Evolutionary conservation across 176 grass and related monocot species (phyloP).

Genomic region (Zea luxurians): DNA sequence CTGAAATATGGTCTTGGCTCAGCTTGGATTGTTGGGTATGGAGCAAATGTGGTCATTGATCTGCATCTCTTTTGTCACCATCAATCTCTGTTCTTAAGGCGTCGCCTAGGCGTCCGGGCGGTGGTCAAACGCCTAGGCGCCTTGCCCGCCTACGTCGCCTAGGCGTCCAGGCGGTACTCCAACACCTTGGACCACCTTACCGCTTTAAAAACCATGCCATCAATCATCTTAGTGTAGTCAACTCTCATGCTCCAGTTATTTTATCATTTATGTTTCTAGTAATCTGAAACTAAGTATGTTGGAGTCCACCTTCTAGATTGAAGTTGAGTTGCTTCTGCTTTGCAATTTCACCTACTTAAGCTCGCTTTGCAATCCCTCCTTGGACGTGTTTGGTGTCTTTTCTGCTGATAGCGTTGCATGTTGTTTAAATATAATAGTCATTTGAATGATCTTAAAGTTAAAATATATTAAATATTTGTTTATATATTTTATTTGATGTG

Average conservation of each 20-base stretch:
- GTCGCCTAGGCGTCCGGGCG: too few species aligned
- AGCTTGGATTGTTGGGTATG: neutral
- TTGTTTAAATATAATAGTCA: neutral
- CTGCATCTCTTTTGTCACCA: conserved; percentile 16
- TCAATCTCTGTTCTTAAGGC: too few species aligned
- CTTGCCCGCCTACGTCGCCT: too few species aligned
- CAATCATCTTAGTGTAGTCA: neutral
- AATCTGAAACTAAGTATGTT: conserved; percentile 13
- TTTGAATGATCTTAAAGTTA: conserved; percentile 2
- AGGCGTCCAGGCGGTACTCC: too few species aligned
- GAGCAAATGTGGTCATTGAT: conserved; percentile 1
- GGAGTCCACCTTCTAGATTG: conserved; percentile 13
- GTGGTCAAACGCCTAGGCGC: too few species aligned
- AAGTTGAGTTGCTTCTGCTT: conserved; percentile 18
- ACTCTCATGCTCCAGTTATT: neutral
- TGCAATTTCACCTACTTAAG: conserved; percentile 22
- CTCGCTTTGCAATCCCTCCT: conserved; percentile 9
- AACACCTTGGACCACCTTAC: too few species aligned
- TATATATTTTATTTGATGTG: conserved; percentile 20
- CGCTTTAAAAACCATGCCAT: too few species aligned
- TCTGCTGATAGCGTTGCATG: neutral
- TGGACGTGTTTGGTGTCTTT: neutral
- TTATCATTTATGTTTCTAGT: conserved; percentile 4
- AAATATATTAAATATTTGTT: neutral
- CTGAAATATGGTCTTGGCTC: neutral